A percentile compares a stretch with the other conserved stretches of the same genome.
Conservation (phyloP, 164 flowering plant species). For the Liriodendron chinense region DNA sequence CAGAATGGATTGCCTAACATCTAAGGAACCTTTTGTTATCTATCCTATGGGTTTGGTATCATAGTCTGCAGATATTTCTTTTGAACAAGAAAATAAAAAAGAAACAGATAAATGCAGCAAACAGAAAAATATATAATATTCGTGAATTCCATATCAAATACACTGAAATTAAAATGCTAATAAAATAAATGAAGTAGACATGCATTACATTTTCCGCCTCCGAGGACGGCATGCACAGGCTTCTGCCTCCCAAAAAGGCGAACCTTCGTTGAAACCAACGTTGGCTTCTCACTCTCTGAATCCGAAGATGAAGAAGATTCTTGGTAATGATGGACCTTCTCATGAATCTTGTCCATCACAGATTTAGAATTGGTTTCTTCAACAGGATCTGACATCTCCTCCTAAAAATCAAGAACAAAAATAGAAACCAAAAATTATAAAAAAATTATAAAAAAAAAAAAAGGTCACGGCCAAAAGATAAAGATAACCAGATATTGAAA, state of each 20-base stretch:
- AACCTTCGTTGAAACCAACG: constrained; percentile 33
- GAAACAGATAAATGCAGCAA: background rate
- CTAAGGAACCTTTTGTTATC: too few species aligned
- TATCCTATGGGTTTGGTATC: too few species aligned
- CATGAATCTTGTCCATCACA: constrained; percentile 19
- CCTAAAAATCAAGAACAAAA: background rate
- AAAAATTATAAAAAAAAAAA: too few species aligned
- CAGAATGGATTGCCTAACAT: too few species aligned
- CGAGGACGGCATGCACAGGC: constrained; percentile 66
- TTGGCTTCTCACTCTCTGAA: constrained; percentile 39
- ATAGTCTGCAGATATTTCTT: too few species aligned
- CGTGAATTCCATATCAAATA: background rate
- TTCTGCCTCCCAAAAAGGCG: constrained; percentile 67
- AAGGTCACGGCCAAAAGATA: too few species aligned
- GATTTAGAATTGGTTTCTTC: constrained; percentile 16
- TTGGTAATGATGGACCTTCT: constrained; percentile 21
- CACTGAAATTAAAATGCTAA: background rate
- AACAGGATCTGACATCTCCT: constrained; percentile 22
- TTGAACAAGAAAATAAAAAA: background rate
- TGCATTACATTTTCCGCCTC: constrained; percentile 74
- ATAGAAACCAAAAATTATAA: too few species aligned
- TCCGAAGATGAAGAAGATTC: constrained; percentile 48
- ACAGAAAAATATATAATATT: too few species aligned
- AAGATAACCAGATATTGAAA: too few species aligned
- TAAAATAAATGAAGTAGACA: too few species aligned